phyloP scores from a whole-genome alignment of 441 rosid genomes.

The Populus tomentosa region DNA sequence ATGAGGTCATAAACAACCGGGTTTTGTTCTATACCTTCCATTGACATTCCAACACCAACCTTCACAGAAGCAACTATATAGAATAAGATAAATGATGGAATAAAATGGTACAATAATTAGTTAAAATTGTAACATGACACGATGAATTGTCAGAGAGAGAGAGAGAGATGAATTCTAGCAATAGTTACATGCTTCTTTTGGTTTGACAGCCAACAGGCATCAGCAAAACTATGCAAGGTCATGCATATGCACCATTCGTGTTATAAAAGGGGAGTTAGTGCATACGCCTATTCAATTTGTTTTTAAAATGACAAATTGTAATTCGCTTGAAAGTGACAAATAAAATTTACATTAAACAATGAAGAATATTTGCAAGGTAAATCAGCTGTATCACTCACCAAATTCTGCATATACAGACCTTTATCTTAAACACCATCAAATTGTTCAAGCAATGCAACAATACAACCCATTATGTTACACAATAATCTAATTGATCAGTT shows the following conservation, averaged over 20 bases:
- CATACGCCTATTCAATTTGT: background rate
- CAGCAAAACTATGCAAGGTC: background rate
- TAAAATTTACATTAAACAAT: background rate
- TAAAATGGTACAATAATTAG: background rate
- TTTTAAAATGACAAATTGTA: background rate
- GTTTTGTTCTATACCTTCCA: slow-evolving; percentile 82
- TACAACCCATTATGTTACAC: background rate
- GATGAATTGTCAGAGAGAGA: background rate
- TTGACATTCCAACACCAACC: slow-evolving; percentile 80
- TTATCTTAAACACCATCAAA: background rate
- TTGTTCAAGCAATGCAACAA: background rate
- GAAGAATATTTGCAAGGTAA: background rate
- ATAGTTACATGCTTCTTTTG: background rate
- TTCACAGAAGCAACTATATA: slow-evolving; percentile 18
- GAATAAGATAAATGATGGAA: background rate
- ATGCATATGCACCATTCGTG: background rate
- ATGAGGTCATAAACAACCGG: slow-evolving; percentile 73
- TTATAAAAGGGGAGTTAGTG: background rate
- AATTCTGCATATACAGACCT: background rate
- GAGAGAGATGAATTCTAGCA: background rate
- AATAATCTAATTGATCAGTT: background rate
- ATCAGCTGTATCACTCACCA: background rate
- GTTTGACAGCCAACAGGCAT: background rate
- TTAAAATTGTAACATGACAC: background rate
- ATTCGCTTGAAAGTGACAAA: background rate